A percentile compares a stretch with the other conserved stretches of the same genome.
Conservation (phyloP, 441 rosid species). For the Populus trichocarpa region DNA sequence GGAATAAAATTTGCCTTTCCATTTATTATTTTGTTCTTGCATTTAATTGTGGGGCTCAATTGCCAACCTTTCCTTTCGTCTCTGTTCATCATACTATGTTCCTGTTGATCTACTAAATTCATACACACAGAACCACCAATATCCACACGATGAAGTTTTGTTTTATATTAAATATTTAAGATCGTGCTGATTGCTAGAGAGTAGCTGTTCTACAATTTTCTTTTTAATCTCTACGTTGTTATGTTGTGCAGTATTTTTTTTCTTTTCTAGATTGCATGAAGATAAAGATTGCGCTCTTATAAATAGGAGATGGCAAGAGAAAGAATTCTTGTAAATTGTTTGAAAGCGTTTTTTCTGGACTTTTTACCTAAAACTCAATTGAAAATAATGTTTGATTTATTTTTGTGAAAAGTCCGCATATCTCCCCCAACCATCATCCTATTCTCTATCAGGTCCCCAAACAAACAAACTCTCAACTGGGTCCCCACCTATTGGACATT, state of each 20-base stretch:
- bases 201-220: no score
- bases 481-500: neutral
- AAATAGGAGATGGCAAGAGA: neutral
- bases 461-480: neutral
- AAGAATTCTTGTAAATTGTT: neutral
- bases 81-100: neutral
- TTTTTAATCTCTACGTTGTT: neutral
- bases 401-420: neutral
- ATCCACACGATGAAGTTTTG: no score
- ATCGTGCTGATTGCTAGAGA: no score
- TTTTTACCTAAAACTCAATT: neutral
- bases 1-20: neutral
- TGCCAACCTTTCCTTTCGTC: neutral
- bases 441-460: neutral
- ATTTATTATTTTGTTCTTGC: neutral
- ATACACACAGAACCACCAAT: no score
- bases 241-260: neutral
- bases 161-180: no score
- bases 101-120: neutral
- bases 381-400: neutral
- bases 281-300: neutral
- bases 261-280: neutral
- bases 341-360: neutral
- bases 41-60: neutral
- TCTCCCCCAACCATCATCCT: no score